These are phyloP conservation scores for Neurospora africana DNA, from an alignment of 495 filamentous ascomycete genomes.

Conservation along the genomic window DNA sequence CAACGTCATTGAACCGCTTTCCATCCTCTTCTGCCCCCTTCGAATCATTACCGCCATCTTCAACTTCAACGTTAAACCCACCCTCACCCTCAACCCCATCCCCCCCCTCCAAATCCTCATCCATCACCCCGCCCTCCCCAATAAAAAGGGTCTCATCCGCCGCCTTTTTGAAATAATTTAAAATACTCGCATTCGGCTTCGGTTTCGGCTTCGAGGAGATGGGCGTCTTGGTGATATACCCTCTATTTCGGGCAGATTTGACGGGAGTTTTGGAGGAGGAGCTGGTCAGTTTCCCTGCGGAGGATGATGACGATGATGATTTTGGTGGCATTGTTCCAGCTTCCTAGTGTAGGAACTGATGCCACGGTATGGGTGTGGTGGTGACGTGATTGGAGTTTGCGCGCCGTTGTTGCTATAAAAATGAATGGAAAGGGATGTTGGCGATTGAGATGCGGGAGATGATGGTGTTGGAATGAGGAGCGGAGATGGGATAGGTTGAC, in stretches of 20 bases:
- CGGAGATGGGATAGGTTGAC: neutral
- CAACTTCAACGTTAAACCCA: too few species aligned
- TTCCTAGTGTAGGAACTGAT: neutral
- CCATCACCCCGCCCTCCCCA: neutral
- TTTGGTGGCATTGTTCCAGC: neutral
- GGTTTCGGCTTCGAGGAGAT: conserved; percentile 17
- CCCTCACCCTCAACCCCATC: neutral
- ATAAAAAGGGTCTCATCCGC: conserved; percentile 34
- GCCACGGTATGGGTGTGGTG: neutral
- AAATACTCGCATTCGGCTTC: conserved; percentile 57
- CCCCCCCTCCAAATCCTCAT: neutral
- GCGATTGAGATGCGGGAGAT: neutral
- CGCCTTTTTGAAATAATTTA: conserved; percentile 73
- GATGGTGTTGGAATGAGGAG: neutral
- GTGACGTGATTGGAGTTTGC: neutral
- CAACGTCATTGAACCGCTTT: conserved; percentile 42
- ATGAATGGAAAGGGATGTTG: neutral
- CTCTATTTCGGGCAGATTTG: neutral
- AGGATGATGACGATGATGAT: neutral
- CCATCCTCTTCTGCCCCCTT: conserved; percentile 29
- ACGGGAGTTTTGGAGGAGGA: neutral
- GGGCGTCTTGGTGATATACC: neutral
- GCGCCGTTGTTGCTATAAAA: neutral
- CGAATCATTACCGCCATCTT: conserved; percentile 2
- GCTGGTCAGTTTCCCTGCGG: neutral